Percentiles rank a stretch among this genome's conserved stretches.
Conservation (phyloP, 352 stramenopile genomes). For the Phytophthora brassicae region DNA sequence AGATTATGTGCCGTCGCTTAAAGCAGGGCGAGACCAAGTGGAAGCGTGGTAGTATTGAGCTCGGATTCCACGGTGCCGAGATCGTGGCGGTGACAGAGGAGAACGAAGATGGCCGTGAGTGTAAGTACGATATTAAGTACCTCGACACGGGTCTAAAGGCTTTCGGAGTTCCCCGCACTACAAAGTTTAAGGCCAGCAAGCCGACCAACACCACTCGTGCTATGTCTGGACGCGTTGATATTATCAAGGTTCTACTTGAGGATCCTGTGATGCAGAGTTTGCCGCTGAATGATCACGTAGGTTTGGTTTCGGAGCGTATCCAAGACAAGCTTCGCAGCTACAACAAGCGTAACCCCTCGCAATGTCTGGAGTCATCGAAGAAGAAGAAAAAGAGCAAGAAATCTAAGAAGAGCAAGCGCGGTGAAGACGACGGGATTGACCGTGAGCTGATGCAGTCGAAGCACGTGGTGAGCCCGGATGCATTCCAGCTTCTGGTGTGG, state of each 20-base stretch:
- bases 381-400: slow-evolving; percentile 73
- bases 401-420: slow-evolving; percentile 68
- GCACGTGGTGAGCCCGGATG: slow-evolving; percentile 70
- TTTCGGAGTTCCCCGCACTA: slow-evolving; percentile 73
- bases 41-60: slow-evolving; percentile 84
- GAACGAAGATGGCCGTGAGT: slow-evolving; percentile 63
- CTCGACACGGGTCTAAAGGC: slow-evolving; percentile 80
- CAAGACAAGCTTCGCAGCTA: slow-evolving; percentile 79
- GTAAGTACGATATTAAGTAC: slow-evolving; percentile 89
- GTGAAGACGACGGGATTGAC: slow-evolving; percentile 49
- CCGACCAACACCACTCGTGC: slow-evolving; percentile 64
- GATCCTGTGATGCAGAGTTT: slow-evolving; percentile 90
- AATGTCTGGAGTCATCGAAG: slow-evolving; percentile 59
- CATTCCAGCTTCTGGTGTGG: slow-evolving; percentile 95
- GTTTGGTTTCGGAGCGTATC: slow-evolving; percentile 86
- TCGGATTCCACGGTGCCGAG: slow-evolving; percentile 69
- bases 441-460: slow-evolving; percentile 78
- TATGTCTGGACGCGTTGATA: slow-evolving; percentile 80
- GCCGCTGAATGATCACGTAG: slow-evolving; percentile 83
- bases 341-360: slow-evolving; percentile 75
- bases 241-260: slow-evolving; percentile 69
- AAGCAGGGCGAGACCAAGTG: slow-evolving; percentile 83
- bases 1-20: slow-evolving; percentile 67
- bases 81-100: slow-evolving; percentile 68
- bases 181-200: slow-evolving; percentile 76